Conservation (phyloP, 192 early-diverging fungal species). For the Rhizoclosmatium sp. region DNA sequence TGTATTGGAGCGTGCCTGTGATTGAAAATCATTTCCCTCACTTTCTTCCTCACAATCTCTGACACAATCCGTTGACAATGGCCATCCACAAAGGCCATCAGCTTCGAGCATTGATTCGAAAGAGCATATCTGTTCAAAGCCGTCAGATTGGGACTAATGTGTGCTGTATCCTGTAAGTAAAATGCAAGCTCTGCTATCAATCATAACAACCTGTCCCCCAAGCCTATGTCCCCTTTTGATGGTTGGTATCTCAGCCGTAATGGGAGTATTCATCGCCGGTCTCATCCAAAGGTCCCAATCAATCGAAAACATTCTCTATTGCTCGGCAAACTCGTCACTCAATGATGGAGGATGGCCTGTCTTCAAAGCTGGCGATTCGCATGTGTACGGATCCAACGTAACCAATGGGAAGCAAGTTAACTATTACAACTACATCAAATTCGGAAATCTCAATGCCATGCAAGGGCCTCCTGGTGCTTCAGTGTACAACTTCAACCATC, state of each 20-base stretch:
- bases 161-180: slow-evolving; percentile 24
- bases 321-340: slow-evolving; percentile 25
- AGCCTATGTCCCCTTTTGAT: slow-evolving; percentile 68
- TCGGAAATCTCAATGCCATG: background rate
- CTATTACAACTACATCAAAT: background rate
- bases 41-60: too few relatives aligned
- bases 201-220: slow-evolving; percentile 13
- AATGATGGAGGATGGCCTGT: slow-evolving; percentile 45
- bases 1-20: too few relatives aligned
- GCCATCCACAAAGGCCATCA: background rate
- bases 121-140: slow-evolving; percentile 18
- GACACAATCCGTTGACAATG: too few relatives aligned
- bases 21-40: too few relatives aligned
- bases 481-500: background rate
- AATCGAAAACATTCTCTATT: slow-evolving; percentile 44
- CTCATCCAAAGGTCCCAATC: slow-evolving; percentile 40
- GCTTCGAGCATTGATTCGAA: slow-evolving; percentile 14
- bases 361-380: slow-evolving; percentile 19
- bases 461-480: slow-evolving; percentile 1
- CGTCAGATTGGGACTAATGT: slow-evolving; percentile 17
- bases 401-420: slow-evolving; percentile 10
- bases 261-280: slow-evolving; percentile 52
- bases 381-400: background rate
- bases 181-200: background rate
- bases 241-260: slow-evolving; percentile 63